Base-by-base conservation (phyloP, 139 green algal species). In the Coelastrella sp. region DNA sequence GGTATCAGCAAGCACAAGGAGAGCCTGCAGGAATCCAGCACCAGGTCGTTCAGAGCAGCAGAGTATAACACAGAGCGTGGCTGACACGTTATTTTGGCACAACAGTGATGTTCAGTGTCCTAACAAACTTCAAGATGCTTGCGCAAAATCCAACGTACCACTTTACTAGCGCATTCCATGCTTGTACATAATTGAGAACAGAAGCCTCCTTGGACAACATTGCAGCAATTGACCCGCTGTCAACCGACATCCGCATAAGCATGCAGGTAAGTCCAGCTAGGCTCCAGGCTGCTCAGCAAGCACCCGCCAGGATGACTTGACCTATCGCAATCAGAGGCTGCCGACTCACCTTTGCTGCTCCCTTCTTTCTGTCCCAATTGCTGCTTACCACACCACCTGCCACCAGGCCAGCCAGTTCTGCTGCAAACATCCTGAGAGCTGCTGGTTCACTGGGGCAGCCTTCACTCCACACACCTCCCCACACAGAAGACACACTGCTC, bases 401-500 rank as follows among this genome's bases (percentile, higher is more conserved):
- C 40, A 89, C 38, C 67, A 67, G 40, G 32, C 27, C 50, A 11
- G 87, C 73, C 7, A 96, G 87, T 41, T 95, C 91, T 2, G 34
- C 11, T 15, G 86, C 77, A 53, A 74, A 67, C 77, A 84, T 30
- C 57, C 77, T 51, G 57, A 84, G 77, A 15, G 93, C 94, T 3
- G 89, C 90, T 0, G 91, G 89, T 41, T 90, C 81, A 48, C 90
- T 93, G 77, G 86, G 89, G 6, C 89, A 89, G 53, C 89, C 87
- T 83, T 97, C 93, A 83, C 94, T 92, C 94, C 94, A 97, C 23
- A 94, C 92, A 53, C 94, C 89, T 5, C 30, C 77, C 94, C 95
- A 98, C 32, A 93, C 66, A 1, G 68, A 86, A 5, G 90, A 91
- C 48, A 95, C 92, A 4, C 89, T 79, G 11, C 48, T 63, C 30